Base-by-base conservation (phyloP, 371 early-diverging fungal genomes). In the Mortierella sp. region DNA sequence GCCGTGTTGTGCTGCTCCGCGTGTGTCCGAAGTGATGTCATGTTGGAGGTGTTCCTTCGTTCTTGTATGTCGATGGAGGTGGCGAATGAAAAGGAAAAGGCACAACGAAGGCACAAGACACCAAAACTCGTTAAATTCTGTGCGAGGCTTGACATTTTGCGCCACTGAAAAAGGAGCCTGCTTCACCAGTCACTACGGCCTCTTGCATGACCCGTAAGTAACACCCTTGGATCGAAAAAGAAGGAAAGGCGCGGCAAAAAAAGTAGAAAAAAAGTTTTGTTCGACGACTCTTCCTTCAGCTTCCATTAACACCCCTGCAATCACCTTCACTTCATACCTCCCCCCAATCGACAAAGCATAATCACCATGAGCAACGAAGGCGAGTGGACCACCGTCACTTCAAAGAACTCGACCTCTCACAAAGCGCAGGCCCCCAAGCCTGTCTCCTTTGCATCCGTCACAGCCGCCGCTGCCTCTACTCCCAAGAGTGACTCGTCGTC, bases 1-100 rank as follows among this genome's bases (percentile, higher is more conserved):
- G 90, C 90, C 9, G 88, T 81, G 79, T 95, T 95, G 43, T 85
- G 88, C 46, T 88, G 90, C 74, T 92, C 93, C 40, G 91, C 91
- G 61, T 89, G 79, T 43, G 57, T 80, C 48, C 77, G 72, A 71
- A 86, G 69, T 9, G 80, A 83, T 71, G 77, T 37, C 83, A 80
- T 83, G 43, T 31, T 37, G 55, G 19, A 21, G 72, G n/a, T 26
- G 72, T 37, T 40, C 64, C 21, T 44, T 40, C 72, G 34, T 37
- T 40, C 64, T 16, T 44, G n/a, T 40, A 67, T 34, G 57, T 44
- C 16, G 50, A 43, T n/a, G 37, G 67, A 24, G 48, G 31, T 43
- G 73, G 64, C 16, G 67, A 40, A 24, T 19, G 61, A 34, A 19
- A 34, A 67, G 37, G 9, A 24, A 37, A 67, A 67, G 24, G 21